Percentiles rank a stretch among this genome's conserved stretches.
Conservation (phyloP, 1,139 yeast species). For the Diutina siamensis region DNA sequence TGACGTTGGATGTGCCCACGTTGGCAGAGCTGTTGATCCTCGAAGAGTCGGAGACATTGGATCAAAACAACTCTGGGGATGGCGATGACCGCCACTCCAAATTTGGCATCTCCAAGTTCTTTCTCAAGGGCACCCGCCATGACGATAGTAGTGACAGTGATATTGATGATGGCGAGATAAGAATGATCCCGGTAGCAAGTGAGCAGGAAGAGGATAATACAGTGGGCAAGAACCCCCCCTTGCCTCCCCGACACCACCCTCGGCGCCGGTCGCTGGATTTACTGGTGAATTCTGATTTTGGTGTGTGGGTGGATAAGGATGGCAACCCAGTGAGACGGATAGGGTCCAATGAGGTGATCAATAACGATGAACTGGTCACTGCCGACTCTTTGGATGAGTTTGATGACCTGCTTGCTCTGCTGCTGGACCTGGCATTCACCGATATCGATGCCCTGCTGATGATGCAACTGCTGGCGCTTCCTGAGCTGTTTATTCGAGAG, state of each 20-base stretch:
- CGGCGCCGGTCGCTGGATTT: slow-evolving; percentile 3
- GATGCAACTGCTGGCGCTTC: slow-evolving; percentile 5
- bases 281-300: background rate
- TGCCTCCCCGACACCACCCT: background rate
- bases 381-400: background rate
- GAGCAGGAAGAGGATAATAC: background rate
- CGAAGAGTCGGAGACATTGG: background rate
- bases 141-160: background rate
- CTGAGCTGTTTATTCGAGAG: slow-evolving; percentile 4
- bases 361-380: background rate
- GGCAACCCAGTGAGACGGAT: background rate
- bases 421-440: slow-evolving; percentile 5
- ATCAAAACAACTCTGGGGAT: background rate
- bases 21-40: background rate
- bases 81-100: background rate
- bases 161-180: slow-evolving; percentile 3
- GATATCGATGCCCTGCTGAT: slow-evolving; percentile 6
- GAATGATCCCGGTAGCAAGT: background rate
- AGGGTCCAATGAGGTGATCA: background rate
- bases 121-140: background rate
- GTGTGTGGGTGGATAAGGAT: slow-evolving; percentile 3
- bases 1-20: slow-evolving; percentile 2
- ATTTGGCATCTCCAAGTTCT: slow-evolving; percentile 2
- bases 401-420: background rate
- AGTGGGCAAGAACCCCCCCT: background rate